Conservation (phyloP, 208 protist species). For the Novymonas esmeraldas region DNA sequence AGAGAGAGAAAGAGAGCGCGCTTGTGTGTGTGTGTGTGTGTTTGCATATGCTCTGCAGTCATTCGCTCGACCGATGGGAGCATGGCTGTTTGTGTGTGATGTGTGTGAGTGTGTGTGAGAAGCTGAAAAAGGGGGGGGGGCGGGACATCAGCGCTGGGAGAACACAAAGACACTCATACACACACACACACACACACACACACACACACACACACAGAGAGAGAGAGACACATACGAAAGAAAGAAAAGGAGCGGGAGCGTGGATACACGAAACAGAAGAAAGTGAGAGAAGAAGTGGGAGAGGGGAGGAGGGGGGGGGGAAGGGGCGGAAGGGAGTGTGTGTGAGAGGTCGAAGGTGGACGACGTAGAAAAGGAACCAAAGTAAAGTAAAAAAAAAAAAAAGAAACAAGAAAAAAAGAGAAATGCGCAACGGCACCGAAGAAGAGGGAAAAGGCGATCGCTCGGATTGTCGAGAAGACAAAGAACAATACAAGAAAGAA, state of each 20-base stretch:
- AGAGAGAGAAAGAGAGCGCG: no score
- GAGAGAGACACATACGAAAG: neutral
- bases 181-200: no score
- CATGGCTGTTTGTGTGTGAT: no score
- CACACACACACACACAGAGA: neutral
- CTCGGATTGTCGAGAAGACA: no score
- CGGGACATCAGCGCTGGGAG: no score
- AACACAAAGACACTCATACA: no score
- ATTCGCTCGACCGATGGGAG: no score
- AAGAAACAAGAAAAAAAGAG: neutral
- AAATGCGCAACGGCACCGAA: neutral
- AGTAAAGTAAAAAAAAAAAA: neutral
- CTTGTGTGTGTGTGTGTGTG: no score
- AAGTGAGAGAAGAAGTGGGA: neutral
- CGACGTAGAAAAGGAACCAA: neutral
- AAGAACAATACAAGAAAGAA: no score
- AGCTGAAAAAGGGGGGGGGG: neutral
- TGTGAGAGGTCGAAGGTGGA: neutral
- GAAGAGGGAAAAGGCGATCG: neutral
- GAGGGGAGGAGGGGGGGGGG: neutral
- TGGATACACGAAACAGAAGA: neutral
- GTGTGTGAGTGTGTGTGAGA: no score
- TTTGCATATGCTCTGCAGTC: no score
- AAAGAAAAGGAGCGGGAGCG: neutral
- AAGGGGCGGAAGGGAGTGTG: neutral